Evolutionary conservation across 768 basidiomycete species (phyloP).

Genomic region (Suillus ampliporus): DNA sequence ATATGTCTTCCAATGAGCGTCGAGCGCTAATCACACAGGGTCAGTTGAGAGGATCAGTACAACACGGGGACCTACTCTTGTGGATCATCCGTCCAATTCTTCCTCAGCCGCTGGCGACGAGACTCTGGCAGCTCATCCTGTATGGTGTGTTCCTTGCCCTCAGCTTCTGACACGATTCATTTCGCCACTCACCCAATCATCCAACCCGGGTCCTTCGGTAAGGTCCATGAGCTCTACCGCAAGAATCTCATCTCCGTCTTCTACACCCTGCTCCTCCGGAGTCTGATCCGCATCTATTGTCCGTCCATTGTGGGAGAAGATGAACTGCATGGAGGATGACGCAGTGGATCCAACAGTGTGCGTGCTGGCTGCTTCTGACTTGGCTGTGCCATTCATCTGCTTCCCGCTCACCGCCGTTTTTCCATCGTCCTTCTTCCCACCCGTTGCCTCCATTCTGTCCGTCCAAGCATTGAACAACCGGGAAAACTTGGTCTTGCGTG

Average conservation of each 20-base stretch:
- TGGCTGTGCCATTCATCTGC: constrained; percentile 55
- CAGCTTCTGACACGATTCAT: constrained; percentile 3
- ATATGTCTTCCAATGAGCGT: constrained; percentile 80
- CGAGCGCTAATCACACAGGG: constrained; percentile 55
- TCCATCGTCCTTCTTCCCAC: constrained; percentile 50
- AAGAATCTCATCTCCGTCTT: constrained; percentile 87
- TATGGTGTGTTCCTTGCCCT: constrained; percentile 13
- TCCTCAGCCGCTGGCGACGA: constrained; percentile 72
- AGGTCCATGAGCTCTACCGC: constrained; percentile 92
- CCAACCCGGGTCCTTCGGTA: constrained; percentile 67
- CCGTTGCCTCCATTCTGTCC: constrained; percentile 78
- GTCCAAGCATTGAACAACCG: constrained; percentile 89
- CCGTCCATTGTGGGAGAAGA: constrained; percentile 85
- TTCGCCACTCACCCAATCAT: constrained; percentile 60
- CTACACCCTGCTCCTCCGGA: constrained; percentile 86
- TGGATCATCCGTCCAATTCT: constrained; percentile 81
- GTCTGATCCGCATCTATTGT: constrained; percentile 82
- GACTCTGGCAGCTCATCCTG: constrained; percentile 73
- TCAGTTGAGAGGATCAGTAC: constrained; percentile 8
- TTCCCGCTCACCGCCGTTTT: constrained; percentile 30
- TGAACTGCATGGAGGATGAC: constrained; percentile 68
- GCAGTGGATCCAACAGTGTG: constrained; percentile 46
- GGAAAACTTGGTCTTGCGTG: constrained; percentile 85
- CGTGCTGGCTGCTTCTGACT: constrained; percentile 54
- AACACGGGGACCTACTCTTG: constrained; percentile 58